These are phyloP conservation scores for Conticribra guillardii DNA, from an alignment of 108 stramenopile species.

Conservation along the genomic window DNA sequence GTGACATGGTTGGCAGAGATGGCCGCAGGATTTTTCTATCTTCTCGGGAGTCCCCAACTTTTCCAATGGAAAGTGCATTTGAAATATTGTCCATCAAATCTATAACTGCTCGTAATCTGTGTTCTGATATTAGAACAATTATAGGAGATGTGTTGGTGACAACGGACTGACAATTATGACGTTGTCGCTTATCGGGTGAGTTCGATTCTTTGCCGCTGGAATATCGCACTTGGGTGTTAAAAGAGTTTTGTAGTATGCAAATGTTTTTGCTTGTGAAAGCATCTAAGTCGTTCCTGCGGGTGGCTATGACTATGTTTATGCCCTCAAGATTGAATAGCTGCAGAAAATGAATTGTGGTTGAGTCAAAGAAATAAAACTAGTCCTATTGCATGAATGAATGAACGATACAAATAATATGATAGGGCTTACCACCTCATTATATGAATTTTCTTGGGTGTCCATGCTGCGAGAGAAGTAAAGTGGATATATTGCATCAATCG, in stretches of 20 bases:
- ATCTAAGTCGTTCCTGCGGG: too few species aligned
- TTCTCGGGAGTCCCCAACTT: too few species aligned
- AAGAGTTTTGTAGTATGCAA: background rate
- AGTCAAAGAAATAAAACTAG: too few species aligned
- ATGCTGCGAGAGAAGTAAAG: background rate
- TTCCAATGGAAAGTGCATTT: too few species aligned
- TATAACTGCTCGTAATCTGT: slow-evolving; percentile 18
- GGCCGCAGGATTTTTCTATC: slow-evolving; percentile 9
- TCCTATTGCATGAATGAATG: too few species aligned
- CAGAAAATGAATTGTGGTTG: too few species aligned
- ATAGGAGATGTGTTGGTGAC: slow-evolving; percentile 7
- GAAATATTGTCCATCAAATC: background rate
- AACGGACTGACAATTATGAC: background rate
- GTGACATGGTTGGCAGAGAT: slow-evolving; percentile 13
- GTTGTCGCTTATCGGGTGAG: background rate
- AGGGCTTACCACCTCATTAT: too few species aligned
- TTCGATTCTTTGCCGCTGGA: too few species aligned
- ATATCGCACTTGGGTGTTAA: background rate
- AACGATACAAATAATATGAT: too few species aligned
- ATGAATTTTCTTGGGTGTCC: background rate
- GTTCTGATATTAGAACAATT: slow-evolving; percentile 26
- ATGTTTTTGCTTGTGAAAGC: background rate
- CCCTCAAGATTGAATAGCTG: background rate
- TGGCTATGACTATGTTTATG: too few species aligned
- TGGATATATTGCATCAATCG: background rate